A percentile compares a stretch with the other conserved stretches of the same genome.
Conservation (phyloP, 1,284 basidiomycete species). For the Sanguinoderma infundibulare region DNA sequence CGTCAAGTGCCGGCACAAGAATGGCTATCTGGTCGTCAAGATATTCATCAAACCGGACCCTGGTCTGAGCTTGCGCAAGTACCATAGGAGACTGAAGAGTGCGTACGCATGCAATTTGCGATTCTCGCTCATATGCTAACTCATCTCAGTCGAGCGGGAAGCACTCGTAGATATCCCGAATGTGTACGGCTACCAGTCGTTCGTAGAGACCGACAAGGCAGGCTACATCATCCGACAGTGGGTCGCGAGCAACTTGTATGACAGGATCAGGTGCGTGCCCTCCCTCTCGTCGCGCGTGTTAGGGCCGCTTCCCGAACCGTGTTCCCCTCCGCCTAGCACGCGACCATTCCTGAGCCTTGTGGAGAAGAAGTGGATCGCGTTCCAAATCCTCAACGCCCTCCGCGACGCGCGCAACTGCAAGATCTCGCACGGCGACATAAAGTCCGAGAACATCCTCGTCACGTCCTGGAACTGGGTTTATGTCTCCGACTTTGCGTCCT, state of each 20-base stretch:
- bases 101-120: constrained; percentile 25
- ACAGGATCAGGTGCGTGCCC: constrained; percentile 88
- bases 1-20: constrained; percentile 75
- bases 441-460: constrained; percentile 97
- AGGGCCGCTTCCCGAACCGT: background rate
- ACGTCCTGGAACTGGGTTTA: constrained; percentile 97
- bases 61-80: constrained; percentile 60
- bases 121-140: background rate
- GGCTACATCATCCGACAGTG: constrained; percentile 96
- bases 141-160: constrained; percentile 77
- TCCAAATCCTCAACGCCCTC: constrained; percentile 89
- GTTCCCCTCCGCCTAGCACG: constrained; percentile 62
- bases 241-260: constrained; percentile 94
- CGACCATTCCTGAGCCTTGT: constrained; percentile 91
- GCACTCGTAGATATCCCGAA: constrained; percentile 85
- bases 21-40: constrained; percentile 78
- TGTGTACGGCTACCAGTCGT: constrained; percentile 89
- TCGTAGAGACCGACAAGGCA: constrained; percentile 95
- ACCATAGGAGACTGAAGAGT: constrained; percentile 72
- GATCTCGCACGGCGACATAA: constrained; percentile 96
- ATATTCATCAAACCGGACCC: constrained; percentile 83
- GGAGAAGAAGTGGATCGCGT: constrained; percentile 99
- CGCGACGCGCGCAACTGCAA: constrained; percentile 83
- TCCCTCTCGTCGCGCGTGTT: background rate
- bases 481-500: constrained; percentile 95